These are phyloP conservation scores for Eucalyptus guilfoylei DNA, from an alignment of 345 rosid species.

Conservation along the genomic window DNA sequence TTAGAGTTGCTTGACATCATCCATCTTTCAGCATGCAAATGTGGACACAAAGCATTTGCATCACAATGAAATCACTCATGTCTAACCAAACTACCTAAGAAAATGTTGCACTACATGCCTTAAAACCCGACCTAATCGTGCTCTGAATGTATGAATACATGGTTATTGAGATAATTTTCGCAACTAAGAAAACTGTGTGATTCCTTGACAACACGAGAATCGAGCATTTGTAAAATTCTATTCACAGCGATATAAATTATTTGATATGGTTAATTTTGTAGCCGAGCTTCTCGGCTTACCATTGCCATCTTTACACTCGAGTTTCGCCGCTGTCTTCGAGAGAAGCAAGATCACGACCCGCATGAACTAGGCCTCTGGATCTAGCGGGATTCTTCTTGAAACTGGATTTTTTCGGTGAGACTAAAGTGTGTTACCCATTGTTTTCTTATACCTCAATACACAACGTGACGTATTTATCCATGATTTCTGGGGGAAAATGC, in stretches of 20 bases:
- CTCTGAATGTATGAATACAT: not conserved
- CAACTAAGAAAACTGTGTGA: not conserved
- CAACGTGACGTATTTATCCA: not conserved
- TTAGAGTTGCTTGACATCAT: not conserved
- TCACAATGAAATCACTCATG: not conserved
- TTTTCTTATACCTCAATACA: not conserved
- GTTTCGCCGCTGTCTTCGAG: not conserved
- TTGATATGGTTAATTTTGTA: not conserved
- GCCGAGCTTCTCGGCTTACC: not conserved
- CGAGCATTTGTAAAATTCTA: not conserved
- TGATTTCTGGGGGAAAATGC: not conserved
- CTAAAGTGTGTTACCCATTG: not conserved
- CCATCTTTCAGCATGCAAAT: not conserved
- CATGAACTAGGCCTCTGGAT: not conserved
- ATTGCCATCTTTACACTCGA: not conserved
- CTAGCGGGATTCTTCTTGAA: not conserved
- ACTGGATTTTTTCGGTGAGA: not conserved
- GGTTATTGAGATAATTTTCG: not conserved
- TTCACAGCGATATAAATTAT: not conserved
- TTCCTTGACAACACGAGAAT: not conserved
- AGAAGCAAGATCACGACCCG: not conserved
- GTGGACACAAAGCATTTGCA: not conserved
- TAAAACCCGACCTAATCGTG: not conserved
- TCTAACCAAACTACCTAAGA: not conserved
- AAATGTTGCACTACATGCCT: not conserved